Evolutionary conservation across 306 rosid genomes (phyloP).

Genomic region (Malus asiatica): DNA sequence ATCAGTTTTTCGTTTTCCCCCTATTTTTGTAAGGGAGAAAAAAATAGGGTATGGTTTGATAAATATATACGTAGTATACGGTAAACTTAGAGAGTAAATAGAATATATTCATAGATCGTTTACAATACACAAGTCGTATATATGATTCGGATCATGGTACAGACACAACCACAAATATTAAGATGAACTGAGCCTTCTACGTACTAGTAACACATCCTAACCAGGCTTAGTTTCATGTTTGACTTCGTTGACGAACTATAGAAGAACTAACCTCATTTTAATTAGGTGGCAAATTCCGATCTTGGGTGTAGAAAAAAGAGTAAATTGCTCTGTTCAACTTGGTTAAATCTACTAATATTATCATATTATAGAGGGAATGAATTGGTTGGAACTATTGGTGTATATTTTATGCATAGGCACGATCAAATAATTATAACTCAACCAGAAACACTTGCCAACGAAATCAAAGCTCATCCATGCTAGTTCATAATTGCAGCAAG

Average conservation of each 20-base stretch:
- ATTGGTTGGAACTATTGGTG: not conserved
- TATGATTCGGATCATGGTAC: too few species aligned
- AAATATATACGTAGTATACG: not conserved
- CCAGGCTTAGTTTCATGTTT: not conserved
- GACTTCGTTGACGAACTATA: too few species aligned
- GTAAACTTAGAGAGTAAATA: not conserved
- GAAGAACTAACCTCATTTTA: too few species aligned
- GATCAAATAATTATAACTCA: not conserved
- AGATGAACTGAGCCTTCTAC: too few species aligned
- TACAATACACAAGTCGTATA: too few species aligned
- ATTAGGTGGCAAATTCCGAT: not conserved
- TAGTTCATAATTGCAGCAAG: constrained; percentile 6
- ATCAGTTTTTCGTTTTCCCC: too few species aligned
- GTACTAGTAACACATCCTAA: not conserved
- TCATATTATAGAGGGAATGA: not conserved
- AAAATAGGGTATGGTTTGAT: too few species aligned
- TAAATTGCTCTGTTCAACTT: accelerated
- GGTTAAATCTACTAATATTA: too few species aligned
- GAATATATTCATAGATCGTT: not conserved
- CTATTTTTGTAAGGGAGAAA: too few species aligned
- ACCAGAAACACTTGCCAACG: not conserved
- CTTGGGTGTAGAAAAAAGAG: not conserved
- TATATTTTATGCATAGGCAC: not conserved
- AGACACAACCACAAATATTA: too few species aligned
- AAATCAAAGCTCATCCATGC: not conserved